Evolutionary conservation across 2,329 filamentous ascomycete genomes (phyloP).

Genomic region (Macrophomina phaseolina): DNA sequence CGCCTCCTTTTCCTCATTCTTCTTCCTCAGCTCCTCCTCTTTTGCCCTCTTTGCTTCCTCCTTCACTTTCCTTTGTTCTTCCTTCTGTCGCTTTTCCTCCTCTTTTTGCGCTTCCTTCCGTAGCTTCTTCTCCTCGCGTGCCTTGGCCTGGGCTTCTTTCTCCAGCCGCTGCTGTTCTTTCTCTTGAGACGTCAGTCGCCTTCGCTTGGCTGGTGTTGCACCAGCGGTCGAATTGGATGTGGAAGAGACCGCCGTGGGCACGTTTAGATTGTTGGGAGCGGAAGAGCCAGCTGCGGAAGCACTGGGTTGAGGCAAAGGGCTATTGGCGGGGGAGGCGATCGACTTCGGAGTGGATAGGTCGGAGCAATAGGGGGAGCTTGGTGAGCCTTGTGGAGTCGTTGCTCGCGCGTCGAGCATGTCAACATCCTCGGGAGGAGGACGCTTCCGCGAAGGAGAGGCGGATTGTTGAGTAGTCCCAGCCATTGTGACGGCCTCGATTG

Average conservation of each 20-base stretch:
- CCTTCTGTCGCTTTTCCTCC: slow-evolving; percentile 35
- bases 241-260: background rate
- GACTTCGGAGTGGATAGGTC: slow-evolving; percentile 38
- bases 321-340: slow-evolving; percentile 40
- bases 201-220: slow-evolving; percentile 46
- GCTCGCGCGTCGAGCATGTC: slow-evolving; percentile 29
- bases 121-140: slow-evolving; percentile 45
- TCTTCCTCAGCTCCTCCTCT: slow-evolving; percentile 29
- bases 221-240: background rate
- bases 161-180: slow-evolving; percentile 47
- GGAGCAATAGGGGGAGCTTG: slow-evolving; percentile 38
- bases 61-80: slow-evolving; percentile 37
- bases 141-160: slow-evolving; percentile 46
- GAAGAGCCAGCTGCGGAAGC: slow-evolving; percentile 24
- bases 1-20: slow-evolving; percentile 49
- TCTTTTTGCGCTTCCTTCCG: slow-evolving; percentile 43
- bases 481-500: slow-evolving; percentile 32
- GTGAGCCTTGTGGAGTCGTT: slow-evolving; percentile 32
- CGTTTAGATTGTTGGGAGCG: slow-evolving; percentile 30
- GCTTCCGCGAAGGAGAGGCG: slow-evolving; percentile 38
- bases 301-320: slow-evolving; percentile 25
- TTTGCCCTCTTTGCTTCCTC: slow-evolving; percentile 39
- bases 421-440: slow-evolving; percentile 41
- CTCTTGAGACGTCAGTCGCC: slow-evolving; percentile 51
- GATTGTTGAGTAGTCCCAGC: slow-evolving; percentile 33